Evolutionary conservation across 1,139 yeast species (phyloP), one percentile per base, ranked within the genome.

Genomic region (Hanseniaspora uvarum): DNA sequence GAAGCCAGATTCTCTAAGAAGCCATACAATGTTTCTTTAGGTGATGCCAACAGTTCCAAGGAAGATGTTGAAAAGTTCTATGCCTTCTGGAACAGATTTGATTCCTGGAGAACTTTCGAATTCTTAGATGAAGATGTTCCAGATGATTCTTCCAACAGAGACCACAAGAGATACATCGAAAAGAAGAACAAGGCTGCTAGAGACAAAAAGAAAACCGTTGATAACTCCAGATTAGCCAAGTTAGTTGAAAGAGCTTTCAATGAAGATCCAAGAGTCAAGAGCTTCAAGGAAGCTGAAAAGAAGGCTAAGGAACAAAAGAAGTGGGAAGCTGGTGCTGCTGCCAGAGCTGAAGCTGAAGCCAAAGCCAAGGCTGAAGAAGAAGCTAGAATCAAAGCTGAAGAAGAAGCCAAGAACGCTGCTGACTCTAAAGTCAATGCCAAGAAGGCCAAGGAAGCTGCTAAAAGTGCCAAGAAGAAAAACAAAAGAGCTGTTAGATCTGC

Each of bases 41-140:
- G 99, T 59, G 76, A 74, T 59, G 68, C 75, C 55, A 78, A 81
- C 53, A 68, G 89, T 37, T 57, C 87, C 56, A 86, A 86, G 75
- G 81, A 78, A 54, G 94, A 88, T 59, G 95, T 92, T 55, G 98
- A 92, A 65, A 75, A 72, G 47, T 94, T 92, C 74, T 92, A 92
- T 76, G 74, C 77, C 57, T 87, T 86, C 77, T 92, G 94, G 92
- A 88, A 88, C 72, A 84, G 85, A 70, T 87, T 92, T 64, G 97
- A 92, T 70, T 92, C 98, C 33, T 92, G 99, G 99, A 87, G 95
- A 77, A 77, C 96, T 47, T 92, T 92, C 68, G 99, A 92, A 75
- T 92, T 89, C 74, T 80, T 89, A 70, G 99, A 92, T 68, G 98
- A 92, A 75, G 99, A 92, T 69, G 96, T 89, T 66, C 99, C 99